Evolutionary conservation across 805 yeast genomes (phyloP), one percentile per base, ranked within the genome.

Genomic region (Blastobotrys attinorum): DNA sequence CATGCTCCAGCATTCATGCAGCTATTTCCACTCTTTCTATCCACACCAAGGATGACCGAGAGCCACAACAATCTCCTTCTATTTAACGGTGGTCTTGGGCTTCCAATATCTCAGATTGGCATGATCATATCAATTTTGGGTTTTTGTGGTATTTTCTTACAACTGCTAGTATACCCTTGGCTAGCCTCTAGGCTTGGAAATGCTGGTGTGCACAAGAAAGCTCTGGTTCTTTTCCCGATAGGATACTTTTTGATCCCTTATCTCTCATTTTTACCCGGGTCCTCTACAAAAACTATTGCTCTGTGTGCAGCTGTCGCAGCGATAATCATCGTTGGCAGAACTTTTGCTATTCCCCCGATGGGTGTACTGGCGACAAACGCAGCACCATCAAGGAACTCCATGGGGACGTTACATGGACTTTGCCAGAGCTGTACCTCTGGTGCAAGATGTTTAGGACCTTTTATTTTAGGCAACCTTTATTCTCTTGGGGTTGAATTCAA

Each of bases 21-120:
- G 55, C 72, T 77, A 43, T 55, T 76, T 35, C 81, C 83, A 1
- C 70, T 77, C 4, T 71, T 72, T 41, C 60, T 77, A 20, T 77
- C 81, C 2, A 54, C 58, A 3, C 58, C 59, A 2, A 41, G 48
- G 10, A 39, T 45, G 48, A 46, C 44, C 10, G 49, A 56, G 4
- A 3, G 42, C 58, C 40, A 40, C 46, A 11, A 63, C 71, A 11
- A 73, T 49, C 80, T 79, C 10, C 65, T 70, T 57, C 58, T 52
- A 22, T 61, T 75, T 27, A 55, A 61, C 37, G 82, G 82, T 31
- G 82, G 82, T 0, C 63, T 77, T 43, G 77, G 75, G 4, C 69
- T 64, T 55, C 49, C 60, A n/a, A 65, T 77, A 2, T 61, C 64
- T 41, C 65, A 67, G 23, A 75, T 76, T 20, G 82, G 81, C 42